Evolutionary conservation across 345 rosid genomes (phyloP).

Genomic region (Gossypium sturtianum): DNA sequence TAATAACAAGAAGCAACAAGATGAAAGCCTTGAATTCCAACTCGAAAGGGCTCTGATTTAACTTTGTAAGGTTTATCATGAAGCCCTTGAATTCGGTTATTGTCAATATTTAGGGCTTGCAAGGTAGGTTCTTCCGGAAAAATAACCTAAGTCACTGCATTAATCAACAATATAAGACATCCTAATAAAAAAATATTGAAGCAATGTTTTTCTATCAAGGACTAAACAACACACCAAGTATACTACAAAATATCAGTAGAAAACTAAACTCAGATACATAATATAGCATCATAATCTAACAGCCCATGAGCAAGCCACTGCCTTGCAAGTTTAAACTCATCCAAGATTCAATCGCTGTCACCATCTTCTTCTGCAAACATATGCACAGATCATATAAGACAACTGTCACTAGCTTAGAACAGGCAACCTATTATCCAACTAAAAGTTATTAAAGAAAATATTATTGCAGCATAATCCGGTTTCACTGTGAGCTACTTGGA

Average conservation of each 20-base stretch:
- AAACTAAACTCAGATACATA: constrained; percentile 3
- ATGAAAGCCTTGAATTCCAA: background rate
- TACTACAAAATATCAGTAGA: background rate
- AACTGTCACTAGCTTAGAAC: background rate
- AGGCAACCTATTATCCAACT: background rate
- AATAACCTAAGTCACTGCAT: background rate
- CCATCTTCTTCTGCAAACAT: constrained; percentile 28
- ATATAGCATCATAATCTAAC: constrained; percentile 11
- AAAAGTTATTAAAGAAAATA: background rate
- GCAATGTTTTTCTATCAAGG: constrained; percentile 3
- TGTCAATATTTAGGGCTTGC: background rate
- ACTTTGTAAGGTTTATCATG: background rate
- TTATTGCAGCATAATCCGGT: background rate
- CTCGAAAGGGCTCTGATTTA: background rate
- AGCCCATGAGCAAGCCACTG: background rate
- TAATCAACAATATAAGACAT: background rate
- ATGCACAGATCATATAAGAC: background rate
- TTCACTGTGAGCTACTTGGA: background rate
- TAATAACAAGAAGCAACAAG: background rate
- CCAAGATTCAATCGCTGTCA: constrained; percentile 29
- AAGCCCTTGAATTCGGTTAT: background rate
- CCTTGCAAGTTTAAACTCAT: constrained; percentile 8
- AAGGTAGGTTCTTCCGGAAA: background rate
- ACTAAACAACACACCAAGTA: constrained; percentile 8
- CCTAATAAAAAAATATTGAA: background rate